Evolutionary conservation across 371 early-diverging fungal species (phyloP).

Genomic region (Mortierella sp.): DNA sequence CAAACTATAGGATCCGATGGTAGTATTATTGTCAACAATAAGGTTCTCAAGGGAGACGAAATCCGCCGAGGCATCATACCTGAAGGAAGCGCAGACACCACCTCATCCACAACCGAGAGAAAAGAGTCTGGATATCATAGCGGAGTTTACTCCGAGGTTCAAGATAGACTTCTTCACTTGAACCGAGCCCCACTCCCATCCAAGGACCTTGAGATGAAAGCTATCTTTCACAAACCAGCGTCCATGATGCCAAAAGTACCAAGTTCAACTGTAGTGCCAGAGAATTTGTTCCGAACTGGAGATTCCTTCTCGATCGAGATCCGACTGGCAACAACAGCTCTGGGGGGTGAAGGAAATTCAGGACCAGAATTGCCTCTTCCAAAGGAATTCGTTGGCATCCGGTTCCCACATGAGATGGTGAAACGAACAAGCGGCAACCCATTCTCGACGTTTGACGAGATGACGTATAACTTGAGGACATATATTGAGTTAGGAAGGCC

Average conservation of each 20-base stretch:
- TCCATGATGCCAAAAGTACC: background rate
- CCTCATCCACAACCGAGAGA: constrained; percentile 5
- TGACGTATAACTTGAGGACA: constrained; percentile 29
- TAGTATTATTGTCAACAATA: constrained; percentile 16
- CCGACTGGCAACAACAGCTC: constrained; percentile 12
- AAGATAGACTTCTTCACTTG: constrained; percentile 21
- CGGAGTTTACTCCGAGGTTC: constrained; percentile 29
- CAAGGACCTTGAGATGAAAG: constrained; percentile 22
- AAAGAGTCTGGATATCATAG: constrained; percentile 41
- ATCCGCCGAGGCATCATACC: constrained; percentile 12
- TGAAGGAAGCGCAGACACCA: background rate
- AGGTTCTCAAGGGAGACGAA: constrained; percentile 28
- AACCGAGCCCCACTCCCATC: constrained; percentile 11
- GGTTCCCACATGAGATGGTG: constrained; percentile 24
- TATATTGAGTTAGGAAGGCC: constrained; percentile 29
- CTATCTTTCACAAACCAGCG: constrained; percentile 6
- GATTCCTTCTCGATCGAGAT: constrained; percentile 31
- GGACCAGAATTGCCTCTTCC: constrained; percentile 11
- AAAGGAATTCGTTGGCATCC: constrained; percentile 16
- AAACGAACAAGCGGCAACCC: constrained; percentile 17
- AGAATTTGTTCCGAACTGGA: constrained; percentile 41
- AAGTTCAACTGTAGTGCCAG: background rate
- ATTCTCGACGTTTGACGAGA: constrained; percentile 26
- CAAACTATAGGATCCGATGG: constrained; percentile 16
- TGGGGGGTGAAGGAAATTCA: background rate